These are phyloP conservation scores for Irpex sp. DNA, from an alignment of 1,284 basidiomycete species.

Conservation along the genomic window DNA sequence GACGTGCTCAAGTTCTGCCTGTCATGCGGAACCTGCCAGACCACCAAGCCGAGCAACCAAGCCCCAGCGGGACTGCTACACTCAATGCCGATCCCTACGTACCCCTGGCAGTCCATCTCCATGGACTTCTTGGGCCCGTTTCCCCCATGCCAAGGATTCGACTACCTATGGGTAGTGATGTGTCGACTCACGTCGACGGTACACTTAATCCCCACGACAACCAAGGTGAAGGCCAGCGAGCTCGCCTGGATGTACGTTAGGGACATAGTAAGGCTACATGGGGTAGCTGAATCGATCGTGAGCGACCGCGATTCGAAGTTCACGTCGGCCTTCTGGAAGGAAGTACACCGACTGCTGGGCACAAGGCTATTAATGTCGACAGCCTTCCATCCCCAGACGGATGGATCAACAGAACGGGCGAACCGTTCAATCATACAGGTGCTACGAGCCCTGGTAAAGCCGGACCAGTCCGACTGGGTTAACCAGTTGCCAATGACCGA, in stretches of 20 bases:
- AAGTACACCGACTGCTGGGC: conserved; percentile 29
- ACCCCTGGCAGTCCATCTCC: conserved; percentile 28
- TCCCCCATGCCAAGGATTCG: conserved; percentile 20
- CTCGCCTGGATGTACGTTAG: conserved; percentile 23
- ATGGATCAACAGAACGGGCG: conserved; percentile 11
- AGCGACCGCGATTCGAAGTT: conserved; percentile 40
- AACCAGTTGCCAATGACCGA: no score
- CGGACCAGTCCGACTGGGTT: no score
- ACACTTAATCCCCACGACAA: no score
- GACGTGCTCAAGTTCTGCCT: conserved; percentile 24
- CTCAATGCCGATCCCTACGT: conserved; percentile 17
- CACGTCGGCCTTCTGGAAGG: conserved; percentile 31
- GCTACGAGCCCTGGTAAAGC: no score
- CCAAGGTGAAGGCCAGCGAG: no score
- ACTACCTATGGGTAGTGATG: conserved; percentile 27
- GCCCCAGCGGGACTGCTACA: conserved; percentile 23
- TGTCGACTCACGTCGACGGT: no score
- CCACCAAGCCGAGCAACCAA: conserved; percentile 20
- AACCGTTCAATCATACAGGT: neutral
- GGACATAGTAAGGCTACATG: conserved; percentile 35
- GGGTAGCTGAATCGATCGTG: conserved; percentile 36
- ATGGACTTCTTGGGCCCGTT: conserved; percentile 39
- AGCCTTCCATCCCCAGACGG: conserved; percentile 41
- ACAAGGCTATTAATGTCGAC: conserved; percentile 37
- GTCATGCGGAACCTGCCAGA: conserved; percentile 23